Evolutionary conservation across 2,329 filamentous ascomycete species (phyloP).

Genomic region (Trichoderma harzianum): DNA sequence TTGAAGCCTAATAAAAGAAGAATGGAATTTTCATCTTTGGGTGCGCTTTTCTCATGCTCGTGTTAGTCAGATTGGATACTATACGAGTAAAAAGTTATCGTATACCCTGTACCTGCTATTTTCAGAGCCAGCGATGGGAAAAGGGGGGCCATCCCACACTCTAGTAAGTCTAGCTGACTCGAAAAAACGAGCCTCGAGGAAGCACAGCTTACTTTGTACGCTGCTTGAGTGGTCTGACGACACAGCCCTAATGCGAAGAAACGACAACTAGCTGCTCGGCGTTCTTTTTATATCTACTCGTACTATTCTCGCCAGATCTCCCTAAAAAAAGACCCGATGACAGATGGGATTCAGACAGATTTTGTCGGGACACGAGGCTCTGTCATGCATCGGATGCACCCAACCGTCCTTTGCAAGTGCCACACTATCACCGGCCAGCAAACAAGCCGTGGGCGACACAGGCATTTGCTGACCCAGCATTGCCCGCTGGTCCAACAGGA

Average conservation of each 20-base stretch:
- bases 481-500: neutral
- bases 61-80: neutral
- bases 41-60: neutral
- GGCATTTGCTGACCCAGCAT: neutral
- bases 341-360: neutral
- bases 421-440: neutral
- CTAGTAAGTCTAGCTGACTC: neutral
- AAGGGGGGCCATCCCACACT: neutral
- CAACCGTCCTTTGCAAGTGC: neutral
- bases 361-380: conserved; percentile 3
- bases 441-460: neutral
- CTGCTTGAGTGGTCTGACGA: neutral
- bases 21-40: neutral
- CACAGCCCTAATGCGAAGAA: neutral
- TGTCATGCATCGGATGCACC: conserved; percentile 6
- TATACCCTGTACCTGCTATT: neutral
- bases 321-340: neutral
- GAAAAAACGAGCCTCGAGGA: neutral
- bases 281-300: conserved; percentile 1
- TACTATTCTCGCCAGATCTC: conserved; percentile 7
- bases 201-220: neutral
- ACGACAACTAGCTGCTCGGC: neutral
- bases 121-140: neutral
- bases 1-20: neutral
- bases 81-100: neutral